These are phyloP conservation scores for Hemisphaericaspora subhashii DNA, from an alignment of 1,139 yeast genomes.

Conservation along the genomic window DNA sequence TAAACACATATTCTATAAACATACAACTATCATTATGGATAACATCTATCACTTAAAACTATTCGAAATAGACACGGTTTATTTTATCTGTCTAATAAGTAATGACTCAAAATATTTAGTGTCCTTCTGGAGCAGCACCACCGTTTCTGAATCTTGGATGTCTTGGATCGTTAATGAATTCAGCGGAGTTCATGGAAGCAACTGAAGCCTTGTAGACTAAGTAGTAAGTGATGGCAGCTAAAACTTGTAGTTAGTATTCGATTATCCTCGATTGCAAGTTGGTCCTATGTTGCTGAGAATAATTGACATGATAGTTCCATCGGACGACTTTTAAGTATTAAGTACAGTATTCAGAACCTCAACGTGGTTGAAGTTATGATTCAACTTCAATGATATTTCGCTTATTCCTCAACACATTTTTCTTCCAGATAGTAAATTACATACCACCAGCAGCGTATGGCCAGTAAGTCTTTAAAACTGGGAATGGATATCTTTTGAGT, in stretches of 20 bases:
- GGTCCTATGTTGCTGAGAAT: too few species aligned
- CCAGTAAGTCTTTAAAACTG: slow-evolving; percentile 49
- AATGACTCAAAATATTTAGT: neutral
- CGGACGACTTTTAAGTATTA: too few species aligned
- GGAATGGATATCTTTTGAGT: slow-evolving; percentile 42
- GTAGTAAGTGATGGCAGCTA: slow-evolving; percentile 46
- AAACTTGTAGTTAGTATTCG: slow-evolving; percentile 18
- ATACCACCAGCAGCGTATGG: slow-evolving; percentile 54
- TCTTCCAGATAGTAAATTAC: slow-evolving; percentile 22
- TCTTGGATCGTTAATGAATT: slow-evolving; percentile 55
- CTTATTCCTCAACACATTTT: too few species aligned
- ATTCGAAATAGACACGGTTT: too few species aligned
- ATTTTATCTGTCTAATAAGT: too few species aligned
- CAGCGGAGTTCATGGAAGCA: slow-evolving; percentile 49
- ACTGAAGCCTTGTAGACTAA: slow-evolving; percentile 43
- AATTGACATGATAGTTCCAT: too few species aligned
- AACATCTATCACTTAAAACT: slow-evolving; percentile 1
- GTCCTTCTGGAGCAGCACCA: slow-evolving; percentile 30
- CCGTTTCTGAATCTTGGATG: slow-evolving; percentile 54
- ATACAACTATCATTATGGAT: neutral
- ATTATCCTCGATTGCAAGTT: too few species aligned
- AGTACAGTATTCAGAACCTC: too few species aligned
- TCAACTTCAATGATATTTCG: too few species aligned
- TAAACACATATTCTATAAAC: slow-evolving; percentile 3
- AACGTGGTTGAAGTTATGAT: neutral